Percentiles rank a stretch among this genome's conserved stretches.
phyloP scores from a whole-genome alignment of 1,284 basidiomycete genomes.

The Cronartium quercuum region DNA sequence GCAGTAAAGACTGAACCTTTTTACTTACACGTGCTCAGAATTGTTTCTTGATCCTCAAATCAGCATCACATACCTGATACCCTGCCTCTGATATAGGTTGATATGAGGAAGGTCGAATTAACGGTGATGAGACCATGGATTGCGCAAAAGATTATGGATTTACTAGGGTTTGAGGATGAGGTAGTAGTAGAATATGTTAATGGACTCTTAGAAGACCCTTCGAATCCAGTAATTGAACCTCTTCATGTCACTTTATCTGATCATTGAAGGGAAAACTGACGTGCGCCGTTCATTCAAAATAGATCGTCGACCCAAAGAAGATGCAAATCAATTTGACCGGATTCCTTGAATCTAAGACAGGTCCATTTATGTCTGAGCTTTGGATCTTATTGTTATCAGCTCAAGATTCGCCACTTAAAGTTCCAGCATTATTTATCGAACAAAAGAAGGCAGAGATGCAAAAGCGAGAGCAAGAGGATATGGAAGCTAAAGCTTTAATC shows the following conservation, averaged over 20 bases:
- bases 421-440: constrained; percentile 87
- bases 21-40: constrained; percentile 9
- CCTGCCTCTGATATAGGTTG: constrained; percentile 59
- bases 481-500: constrained; percentile 55
- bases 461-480: constrained; percentile 62
- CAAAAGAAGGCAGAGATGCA: constrained; percentile 92
- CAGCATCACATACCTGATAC: constrained; percentile 3
- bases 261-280: not conserved
- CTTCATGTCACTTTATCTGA: not conserved
- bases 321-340: constrained; percentile 92
- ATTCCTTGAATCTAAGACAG: constrained; percentile 69
- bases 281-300: constrained; percentile 14
- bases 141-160: constrained; percentile 76
- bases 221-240: constrained; percentile 61
- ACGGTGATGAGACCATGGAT: constrained; percentile 88
- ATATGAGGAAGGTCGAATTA: constrained; percentile 89
- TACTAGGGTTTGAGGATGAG: constrained; percentile 92
- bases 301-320: constrained; percentile 85
- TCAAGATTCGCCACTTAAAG: constrained; percentile 77
- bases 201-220: constrained; percentile 79
- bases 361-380: constrained; percentile 75
- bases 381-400: constrained; percentile 88
- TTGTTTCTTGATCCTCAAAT: not conserved
- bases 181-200: constrained; percentile 93
- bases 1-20: not conserved